phyloP scores from a whole-genome alignment of 495 filamentous ascomycete genomes.

The Xylaria longipes region DNA sequence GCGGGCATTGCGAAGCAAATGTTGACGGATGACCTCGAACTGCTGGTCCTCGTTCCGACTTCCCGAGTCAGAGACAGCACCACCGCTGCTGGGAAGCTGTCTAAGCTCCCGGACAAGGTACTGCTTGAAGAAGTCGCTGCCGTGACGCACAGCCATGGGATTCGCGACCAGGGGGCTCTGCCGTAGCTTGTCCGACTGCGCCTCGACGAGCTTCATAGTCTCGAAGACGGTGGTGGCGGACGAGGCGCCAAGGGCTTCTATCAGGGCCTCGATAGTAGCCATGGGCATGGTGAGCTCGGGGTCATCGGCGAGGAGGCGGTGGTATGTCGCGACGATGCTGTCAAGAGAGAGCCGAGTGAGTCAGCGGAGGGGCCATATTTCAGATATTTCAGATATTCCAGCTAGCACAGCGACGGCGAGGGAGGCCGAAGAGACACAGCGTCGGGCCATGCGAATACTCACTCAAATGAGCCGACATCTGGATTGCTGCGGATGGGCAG shows the following conservation, averaged over 20 bases:
- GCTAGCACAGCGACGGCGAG: neutral
- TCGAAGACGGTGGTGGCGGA: slow-evolving; percentile 88
- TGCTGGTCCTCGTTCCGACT: slow-evolving; percentile 52
- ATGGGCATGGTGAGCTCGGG: slow-evolving; percentile 92
- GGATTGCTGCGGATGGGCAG: slow-evolving; percentile 39
- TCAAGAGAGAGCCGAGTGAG: slow-evolving; percentile 6
- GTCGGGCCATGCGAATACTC: slow-evolving; percentile 9
- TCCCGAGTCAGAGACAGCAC: slow-evolving; percentile 20
- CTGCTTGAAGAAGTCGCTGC: slow-evolving; percentile 93
- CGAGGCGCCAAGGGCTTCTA: slow-evolving; percentile 77
- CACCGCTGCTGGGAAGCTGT: slow-evolving; percentile 52
- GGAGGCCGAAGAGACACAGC: neutral
- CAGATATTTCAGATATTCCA: neutral
- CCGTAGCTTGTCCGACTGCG: slow-evolving; percentile 75
- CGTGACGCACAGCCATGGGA: slow-evolving; percentile 88
- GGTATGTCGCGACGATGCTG: slow-evolving; percentile 63
- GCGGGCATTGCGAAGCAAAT: slow-evolving; percentile 81
- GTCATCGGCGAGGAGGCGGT: slow-evolving; percentile 63
- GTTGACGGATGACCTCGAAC: slow-evolving; percentile 81
- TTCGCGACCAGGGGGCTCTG: slow-evolving; percentile 68
- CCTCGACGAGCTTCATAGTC: slow-evolving; percentile 82
- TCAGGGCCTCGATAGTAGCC: slow-evolving; percentile 92
- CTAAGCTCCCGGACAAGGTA: slow-evolving; percentile 74
- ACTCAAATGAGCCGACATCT: slow-evolving; percentile 42
- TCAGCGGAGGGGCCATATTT: neutral